Percentiles rank a stretch among this genome's conserved stretches.
These are phyloP conservation scores for Erythrobasidium yunnanense DNA, from an alignment of 768 basidiomycete genomes.

Conservation along the genomic window DNA sequence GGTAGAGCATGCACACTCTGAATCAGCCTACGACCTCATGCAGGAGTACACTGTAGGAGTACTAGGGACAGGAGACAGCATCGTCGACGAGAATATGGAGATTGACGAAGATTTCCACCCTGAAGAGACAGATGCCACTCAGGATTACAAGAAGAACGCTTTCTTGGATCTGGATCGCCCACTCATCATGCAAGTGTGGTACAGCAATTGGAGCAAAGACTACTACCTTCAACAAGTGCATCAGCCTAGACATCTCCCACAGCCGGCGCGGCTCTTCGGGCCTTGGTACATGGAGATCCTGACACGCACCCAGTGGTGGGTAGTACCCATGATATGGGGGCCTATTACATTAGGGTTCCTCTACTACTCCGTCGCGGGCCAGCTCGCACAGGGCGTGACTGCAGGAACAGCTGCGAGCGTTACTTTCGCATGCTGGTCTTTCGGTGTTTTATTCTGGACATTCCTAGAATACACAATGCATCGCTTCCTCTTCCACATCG, in stretches of 20 bases:
- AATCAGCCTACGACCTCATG: conserved; percentile 82
- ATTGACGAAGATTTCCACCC: conserved; percentile 81
- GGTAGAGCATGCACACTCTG: conserved; percentile 75
- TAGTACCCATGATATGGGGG: conserved; percentile 80
- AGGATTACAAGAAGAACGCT: conserved; percentile 76
- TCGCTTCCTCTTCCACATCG: conserved; percentile 94
- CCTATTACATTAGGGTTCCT: conserved; percentile 74
- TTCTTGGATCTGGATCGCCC: conserved; percentile 85
- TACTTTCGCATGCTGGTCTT: conserved; percentile 61
- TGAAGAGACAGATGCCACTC: conserved; percentile 67
- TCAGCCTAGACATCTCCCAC: conserved; percentile 56
- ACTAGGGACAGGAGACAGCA: conserved; percentile 60
- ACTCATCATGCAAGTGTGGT: conserved; percentile 66
- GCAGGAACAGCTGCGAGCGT: conserved; percentile 36
- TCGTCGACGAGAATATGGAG: conserved; percentile 81
- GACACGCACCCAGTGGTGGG: conserved; percentile 84
- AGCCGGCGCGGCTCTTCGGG: conserved; percentile 67
- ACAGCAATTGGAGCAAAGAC: conserved; percentile 79
- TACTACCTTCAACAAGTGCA: conserved; percentile 96
- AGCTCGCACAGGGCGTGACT: conserved; percentile 50
- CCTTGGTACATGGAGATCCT: conserved; percentile 69
- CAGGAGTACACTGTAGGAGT: conserved; percentile 76
- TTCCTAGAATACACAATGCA: conserved; percentile 70
- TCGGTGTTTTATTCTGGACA: conserved; percentile 88
- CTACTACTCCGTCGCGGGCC: conserved; percentile 61